Conservation (phyloP, 1,284 basidiomycete genomes). For the Ganoderma leucocontextum region DNA sequence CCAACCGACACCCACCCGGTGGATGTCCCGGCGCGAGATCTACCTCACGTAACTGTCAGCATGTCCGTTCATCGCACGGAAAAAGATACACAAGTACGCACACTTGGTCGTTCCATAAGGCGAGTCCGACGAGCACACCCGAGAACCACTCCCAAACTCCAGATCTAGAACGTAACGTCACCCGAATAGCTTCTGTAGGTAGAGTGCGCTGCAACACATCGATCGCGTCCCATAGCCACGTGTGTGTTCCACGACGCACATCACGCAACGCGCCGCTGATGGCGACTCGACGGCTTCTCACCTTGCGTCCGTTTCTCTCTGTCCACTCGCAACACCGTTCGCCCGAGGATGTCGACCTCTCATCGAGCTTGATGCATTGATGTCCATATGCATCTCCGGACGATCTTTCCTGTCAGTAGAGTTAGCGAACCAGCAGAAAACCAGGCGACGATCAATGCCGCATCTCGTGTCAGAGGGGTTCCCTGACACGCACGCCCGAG, state of each 20-base stretch:
- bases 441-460: background rate
- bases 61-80: background rate
- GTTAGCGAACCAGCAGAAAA: background rate
- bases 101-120: background rate
- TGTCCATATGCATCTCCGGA: background rate
- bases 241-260: background rate
- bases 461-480: background rate
- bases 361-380: background rate
- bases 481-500: background rate
- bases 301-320: background rate
- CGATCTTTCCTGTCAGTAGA: background rate
- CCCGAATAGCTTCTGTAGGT: background rate
- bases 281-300: background rate
- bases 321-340: background rate
- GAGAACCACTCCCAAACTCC: background rate
- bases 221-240: slow-evolving; percentile 1
- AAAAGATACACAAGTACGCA: slow-evolving; percentile 1
- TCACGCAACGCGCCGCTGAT: background rate
- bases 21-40: background rate
- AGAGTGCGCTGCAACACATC: background rate
- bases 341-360: background rate
- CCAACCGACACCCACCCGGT: background rate
- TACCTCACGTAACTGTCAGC: background rate
- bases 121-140: background rate
- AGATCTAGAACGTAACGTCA: background rate